Evolutionary conservation across 169 alveolate species (phyloP).

Genomic region (Plasmodium chabaudi): DNA sequence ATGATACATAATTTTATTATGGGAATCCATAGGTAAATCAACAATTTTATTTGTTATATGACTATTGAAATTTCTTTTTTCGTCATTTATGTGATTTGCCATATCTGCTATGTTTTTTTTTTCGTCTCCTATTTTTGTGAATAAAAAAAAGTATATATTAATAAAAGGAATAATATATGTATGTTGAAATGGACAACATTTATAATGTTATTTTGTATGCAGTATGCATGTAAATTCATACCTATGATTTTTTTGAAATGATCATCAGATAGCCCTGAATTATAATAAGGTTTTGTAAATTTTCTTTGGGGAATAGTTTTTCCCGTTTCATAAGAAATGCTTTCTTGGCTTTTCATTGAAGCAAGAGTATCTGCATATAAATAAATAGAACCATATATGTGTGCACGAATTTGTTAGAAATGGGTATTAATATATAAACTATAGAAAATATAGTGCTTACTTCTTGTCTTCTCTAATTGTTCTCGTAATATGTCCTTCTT

Average conservation of each 20-base stretch:
- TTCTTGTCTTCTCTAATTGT: slow-evolving; percentile 57
- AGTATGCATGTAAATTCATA: neutral
- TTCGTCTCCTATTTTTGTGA: slow-evolving; percentile 15
- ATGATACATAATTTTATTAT: slow-evolving; percentile 36
- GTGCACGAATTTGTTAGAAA: neutral
- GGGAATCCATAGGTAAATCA: slow-evolving; percentile 32
- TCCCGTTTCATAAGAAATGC: slow-evolving; percentile 14
- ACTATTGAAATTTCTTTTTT: slow-evolving; percentile 47
- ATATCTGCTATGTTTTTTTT: slow-evolving; percentile 33
- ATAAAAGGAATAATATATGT: neutral
- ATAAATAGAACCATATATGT: neutral
- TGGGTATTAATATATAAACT: neutral
- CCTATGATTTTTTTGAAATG: slow-evolving; percentile 18
- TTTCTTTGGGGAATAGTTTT: slow-evolving; percentile 8
- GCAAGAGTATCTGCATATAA: slow-evolving; percentile 8
- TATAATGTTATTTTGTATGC: neutral
- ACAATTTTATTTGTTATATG: slow-evolving; percentile 22
- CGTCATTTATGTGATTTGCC: slow-evolving; percentile 45
- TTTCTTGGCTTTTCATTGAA: slow-evolving; percentile 4
- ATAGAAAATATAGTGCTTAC: slow-evolving; percentile 1
- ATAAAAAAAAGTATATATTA: neutral
- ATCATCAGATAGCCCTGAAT: slow-evolving; percentile 20
- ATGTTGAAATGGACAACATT: neutral
- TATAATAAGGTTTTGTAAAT: slow-evolving; percentile 7
- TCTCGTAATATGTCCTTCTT: slow-evolving; percentile 38